Percentiles rank a stretch among this genome's conserved stretches.
These are phyloP conservation scores for Backusella luteola DNA, from an alignment of 192 early-diverging fungal species.

Conservation along the genomic window DNA sequence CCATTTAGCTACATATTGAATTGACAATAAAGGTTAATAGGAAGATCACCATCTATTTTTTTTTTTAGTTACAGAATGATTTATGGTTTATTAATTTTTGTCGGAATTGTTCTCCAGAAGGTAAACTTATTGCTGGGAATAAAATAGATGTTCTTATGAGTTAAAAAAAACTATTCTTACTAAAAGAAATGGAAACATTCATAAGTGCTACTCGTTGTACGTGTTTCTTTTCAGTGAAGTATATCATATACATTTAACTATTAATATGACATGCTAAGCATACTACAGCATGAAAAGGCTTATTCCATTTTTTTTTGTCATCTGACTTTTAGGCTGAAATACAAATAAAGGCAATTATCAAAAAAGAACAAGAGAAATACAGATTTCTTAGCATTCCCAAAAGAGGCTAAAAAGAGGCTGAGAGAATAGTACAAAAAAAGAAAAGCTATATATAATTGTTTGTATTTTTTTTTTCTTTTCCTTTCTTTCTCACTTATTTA, in stretches of 20 bases:
- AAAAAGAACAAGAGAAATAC: not conserved
- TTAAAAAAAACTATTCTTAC: not conserved
- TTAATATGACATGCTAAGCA: not conserved
- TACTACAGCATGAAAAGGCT: not conserved
- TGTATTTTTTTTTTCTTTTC: not conserved
- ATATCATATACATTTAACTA: not conserved
- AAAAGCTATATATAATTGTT: not conserved
- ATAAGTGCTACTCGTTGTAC: not conserved
- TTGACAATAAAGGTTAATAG: not conserved
- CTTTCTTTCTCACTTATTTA: not conserved
- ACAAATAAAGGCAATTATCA: not conserved
- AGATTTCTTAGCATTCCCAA: constrained; percentile 5
- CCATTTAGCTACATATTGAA: too few species aligned
- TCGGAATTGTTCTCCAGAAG: constrained; percentile 1
- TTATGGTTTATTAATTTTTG: not conserved
- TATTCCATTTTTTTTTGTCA: not conserved
- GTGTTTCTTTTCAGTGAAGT: not conserved
- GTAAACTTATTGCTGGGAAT: not conserved
- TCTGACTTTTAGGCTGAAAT: constrained; percentile 9
- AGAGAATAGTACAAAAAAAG: not conserved
- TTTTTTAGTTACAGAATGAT: not conserved
- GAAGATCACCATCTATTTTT: not conserved
- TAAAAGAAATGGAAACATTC: not conserved
- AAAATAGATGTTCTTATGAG: not conserved
- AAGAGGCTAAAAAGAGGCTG: constrained; percentile 5